Evolutionary conservation across 2,329 filamentous ascomycete species (phyloP).

Genomic region (Mycogone perniciosa): DNA sequence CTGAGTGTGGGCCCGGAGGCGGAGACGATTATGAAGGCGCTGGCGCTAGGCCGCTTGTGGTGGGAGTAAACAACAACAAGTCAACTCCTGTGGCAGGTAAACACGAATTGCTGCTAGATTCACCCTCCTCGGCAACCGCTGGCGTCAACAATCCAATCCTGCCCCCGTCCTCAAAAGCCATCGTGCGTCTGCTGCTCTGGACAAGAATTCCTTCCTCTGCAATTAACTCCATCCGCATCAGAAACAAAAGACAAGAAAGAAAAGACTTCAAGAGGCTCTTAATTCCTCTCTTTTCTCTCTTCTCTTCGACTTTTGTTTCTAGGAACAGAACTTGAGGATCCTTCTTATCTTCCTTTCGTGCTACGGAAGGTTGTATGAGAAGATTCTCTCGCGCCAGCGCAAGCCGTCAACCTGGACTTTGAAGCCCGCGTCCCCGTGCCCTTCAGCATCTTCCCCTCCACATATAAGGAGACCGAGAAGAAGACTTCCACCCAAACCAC

Average conservation of each 20-base stretch:
- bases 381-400: constrained; percentile 59
- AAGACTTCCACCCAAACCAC: constrained; percentile 47
- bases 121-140: constrained; percentile 17
- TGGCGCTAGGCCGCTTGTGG: constrained; percentile 19
- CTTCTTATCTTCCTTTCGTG: constrained; percentile 65
- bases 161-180: constrained; percentile 35
- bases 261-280: constrained; percentile 31
- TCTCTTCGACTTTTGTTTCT: constrained; percentile 46
- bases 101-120: constrained; percentile 19
- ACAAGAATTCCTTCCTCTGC: constrained; percentile 26
- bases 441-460: constrained; percentile 99
- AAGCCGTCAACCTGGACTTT: constrained; percentile 99
- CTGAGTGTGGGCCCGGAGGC: constrained; percentile 13
- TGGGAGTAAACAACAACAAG: constrained; percentile 22
- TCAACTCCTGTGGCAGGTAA: constrained; percentile 13
- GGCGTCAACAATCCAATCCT: constrained; percentile 23
- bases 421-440: constrained; percentile 98
- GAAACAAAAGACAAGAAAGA: constrained; percentile 26
- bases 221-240: constrained; percentile 34
- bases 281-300: constrained; percentile 29
- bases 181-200: constrained; percentile 27
- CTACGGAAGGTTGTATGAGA: constrained; percentile 57
- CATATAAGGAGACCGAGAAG: constrained; percentile 63
- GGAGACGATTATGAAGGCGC: constrained; percentile 13
- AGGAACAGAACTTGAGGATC: constrained; percentile 58